Conservation (phyloP, 129 eudicot species). For the Lactuca saligna region DNA sequence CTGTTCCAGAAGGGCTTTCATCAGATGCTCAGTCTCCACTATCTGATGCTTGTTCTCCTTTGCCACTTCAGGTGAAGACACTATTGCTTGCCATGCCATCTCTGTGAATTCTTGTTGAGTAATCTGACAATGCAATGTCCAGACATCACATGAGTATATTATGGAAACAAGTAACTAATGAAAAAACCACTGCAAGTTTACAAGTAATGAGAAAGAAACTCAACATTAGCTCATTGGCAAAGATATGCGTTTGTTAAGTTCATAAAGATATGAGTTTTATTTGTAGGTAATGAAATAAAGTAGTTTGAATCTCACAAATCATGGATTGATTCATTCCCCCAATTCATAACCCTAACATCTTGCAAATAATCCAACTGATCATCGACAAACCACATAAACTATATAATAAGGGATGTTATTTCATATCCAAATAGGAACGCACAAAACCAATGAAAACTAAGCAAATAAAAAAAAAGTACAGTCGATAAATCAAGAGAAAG, state of each 20-base stretch:
- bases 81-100: slow-evolving; percentile 99
- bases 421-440: neutral
- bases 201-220: too few relatives aligned
- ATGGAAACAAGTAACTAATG: neutral
- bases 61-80: slow-evolving; percentile 93
- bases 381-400: slow-evolving; percentile 4
- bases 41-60: slow-evolving; percentile 95
- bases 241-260: too few relatives aligned
- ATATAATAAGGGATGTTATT: neutral
- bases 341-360: slow-evolving; percentile 21
- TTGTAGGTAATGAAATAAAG: neutral
- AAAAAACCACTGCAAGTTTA: neutral
- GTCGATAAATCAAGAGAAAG: neutral
- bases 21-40: slow-evolving; percentile 91
- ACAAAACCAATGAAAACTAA: neutral
- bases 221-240: too few relatives aligned
- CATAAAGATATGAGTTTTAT: too few relatives aligned
- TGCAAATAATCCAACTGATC: slow-evolving; percentile 1
- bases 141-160: slow-evolving; percentile 13
- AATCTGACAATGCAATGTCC: slow-evolving; percentile 47
- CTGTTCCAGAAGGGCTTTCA: slow-evolving; percentile 93
- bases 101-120: slow-evolving; percentile 92
- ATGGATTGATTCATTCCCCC: neutral
- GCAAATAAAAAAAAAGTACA: neutral
- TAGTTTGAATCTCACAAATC: slow-evolving; percentile 10